Conservation (phyloP, 495 filamentous ascomycete genomes). For the Penicillium roqueforti region DNA sequence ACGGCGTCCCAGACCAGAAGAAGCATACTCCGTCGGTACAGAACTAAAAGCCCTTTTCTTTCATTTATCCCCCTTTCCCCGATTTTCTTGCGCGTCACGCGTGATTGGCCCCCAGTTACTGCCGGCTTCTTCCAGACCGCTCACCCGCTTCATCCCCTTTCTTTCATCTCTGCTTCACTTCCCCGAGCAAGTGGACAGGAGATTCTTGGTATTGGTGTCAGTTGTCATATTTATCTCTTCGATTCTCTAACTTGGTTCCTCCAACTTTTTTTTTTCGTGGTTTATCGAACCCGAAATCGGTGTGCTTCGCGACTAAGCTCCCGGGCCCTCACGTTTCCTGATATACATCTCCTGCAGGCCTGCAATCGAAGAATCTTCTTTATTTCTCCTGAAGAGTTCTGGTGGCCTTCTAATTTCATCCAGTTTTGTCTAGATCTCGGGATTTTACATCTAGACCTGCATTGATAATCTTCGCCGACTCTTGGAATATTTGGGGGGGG, state of each 20-base stretch:
- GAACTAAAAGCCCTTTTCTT: background rate
- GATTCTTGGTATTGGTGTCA: background rate
- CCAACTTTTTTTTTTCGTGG: background rate
- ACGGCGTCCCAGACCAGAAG: conserved; percentile 6
- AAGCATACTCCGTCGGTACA: background rate
- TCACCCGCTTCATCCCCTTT: conserved; percentile 24
- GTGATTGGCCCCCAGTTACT: conserved; percentile 25
- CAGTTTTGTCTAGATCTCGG: background rate
- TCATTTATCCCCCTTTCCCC: conserved; percentile 5
- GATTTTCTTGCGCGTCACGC: conserved; percentile 10
- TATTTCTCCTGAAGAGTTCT: background rate
- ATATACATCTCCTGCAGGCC: conserved; percentile 21
- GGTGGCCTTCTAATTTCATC: background rate
- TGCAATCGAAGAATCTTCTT: background rate
- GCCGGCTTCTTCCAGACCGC: conserved; percentile 19
- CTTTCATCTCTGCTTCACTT: conserved; percentile 11
- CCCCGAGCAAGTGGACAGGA: background rate
- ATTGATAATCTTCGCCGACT: conserved; percentile 1
- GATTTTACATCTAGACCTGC: conserved; percentile 8
- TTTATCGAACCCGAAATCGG: conserved; percentile 1
- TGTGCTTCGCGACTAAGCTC: conserved; percentile 14
- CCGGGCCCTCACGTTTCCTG: conserved; percentile 13
- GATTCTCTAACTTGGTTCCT: background rate
- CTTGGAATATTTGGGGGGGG: conserved; percentile 12
- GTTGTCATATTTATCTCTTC: conserved; percentile 5